Conservation (phyloP, 306 rosid genomes). For the Lathyrus oleraceus region DNA sequence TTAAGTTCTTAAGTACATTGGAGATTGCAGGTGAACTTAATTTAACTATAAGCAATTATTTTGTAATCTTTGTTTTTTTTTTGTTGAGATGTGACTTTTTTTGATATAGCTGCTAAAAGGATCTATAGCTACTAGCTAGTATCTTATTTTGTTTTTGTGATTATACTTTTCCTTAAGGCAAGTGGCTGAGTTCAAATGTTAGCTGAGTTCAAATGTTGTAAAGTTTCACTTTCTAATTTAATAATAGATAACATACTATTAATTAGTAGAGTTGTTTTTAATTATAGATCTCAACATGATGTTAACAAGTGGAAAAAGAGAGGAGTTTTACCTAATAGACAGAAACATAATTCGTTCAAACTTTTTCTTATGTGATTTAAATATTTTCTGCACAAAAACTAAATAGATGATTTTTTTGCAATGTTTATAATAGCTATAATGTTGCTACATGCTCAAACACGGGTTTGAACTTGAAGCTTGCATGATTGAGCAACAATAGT, state of each 20-base stretch:
- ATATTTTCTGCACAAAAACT: too few relatives aligned
- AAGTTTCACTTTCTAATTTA: not conserved
- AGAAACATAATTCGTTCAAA: not conserved
- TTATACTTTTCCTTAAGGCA: not conserved
- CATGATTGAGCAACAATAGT: too few relatives aligned
- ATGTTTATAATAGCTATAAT: too few relatives aligned
- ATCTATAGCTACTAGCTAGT: not conserved
- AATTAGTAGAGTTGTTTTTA: not conserved
- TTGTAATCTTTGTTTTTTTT: not conserved
- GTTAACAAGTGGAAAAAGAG: not conserved
- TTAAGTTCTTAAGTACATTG: not conserved
- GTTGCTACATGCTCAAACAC: too few relatives aligned
- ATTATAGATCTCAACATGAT: not conserved
- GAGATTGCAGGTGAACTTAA: not conserved
- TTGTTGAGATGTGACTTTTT: not conserved
- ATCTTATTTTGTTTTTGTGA: not conserved
- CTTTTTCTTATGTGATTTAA: too few relatives aligned
- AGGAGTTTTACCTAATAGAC: constrained; percentile 3
- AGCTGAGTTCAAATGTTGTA: not conserved
- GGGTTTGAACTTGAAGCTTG: too few relatives aligned
- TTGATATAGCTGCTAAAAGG: not conserved
- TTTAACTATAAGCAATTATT: not conserved
- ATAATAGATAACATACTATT: not conserved
- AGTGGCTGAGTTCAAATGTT: not conserved
- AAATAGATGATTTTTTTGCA: too few relatives aligned